Evolutionary conservation across 75 land plant species (phyloP).

Genomic region (Sequoia sempervirens): DNA sequence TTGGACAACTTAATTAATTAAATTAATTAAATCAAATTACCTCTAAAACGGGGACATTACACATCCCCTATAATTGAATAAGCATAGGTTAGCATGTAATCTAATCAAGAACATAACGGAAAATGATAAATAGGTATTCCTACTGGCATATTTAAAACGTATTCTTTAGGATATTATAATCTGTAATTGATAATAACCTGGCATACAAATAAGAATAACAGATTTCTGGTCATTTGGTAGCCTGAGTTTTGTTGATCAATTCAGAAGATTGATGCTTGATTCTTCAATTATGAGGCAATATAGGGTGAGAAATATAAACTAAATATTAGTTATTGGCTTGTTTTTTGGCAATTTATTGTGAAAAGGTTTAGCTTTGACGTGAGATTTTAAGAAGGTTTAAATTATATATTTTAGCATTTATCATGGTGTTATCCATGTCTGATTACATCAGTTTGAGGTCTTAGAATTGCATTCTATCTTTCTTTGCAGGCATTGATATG

Average conservation of each 20-base stretch:
- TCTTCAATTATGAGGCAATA: no score
- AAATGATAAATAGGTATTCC: neutral
- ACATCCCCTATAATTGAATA: neutral
- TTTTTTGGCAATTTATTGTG: neutral
- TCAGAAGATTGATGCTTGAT: neutral
- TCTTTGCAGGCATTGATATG: conserved; percentile 86
- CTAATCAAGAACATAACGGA: neutral
- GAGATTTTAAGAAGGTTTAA: neutral
- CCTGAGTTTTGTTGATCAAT: neutral
- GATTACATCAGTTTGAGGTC: neutral
- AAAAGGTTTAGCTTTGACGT: neutral
- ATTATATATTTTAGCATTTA: neutral
- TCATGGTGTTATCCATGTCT: neutral
- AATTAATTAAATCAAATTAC: no score
- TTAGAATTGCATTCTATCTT: neutral
- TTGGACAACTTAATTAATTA: no score
- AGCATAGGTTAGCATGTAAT: neutral
- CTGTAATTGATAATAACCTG: neutral
- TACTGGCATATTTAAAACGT: neutral
- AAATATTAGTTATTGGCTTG: neutral
- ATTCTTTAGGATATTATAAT: neutral
- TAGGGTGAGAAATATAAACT: neutral
- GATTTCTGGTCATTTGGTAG: neutral
- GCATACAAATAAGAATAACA: neutral
- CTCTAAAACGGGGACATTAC: no score